These are phyloP conservation scores for Populus ilicifolia DNA, from an alignment of 345 rosid species.

Conservation along the genomic window DNA sequence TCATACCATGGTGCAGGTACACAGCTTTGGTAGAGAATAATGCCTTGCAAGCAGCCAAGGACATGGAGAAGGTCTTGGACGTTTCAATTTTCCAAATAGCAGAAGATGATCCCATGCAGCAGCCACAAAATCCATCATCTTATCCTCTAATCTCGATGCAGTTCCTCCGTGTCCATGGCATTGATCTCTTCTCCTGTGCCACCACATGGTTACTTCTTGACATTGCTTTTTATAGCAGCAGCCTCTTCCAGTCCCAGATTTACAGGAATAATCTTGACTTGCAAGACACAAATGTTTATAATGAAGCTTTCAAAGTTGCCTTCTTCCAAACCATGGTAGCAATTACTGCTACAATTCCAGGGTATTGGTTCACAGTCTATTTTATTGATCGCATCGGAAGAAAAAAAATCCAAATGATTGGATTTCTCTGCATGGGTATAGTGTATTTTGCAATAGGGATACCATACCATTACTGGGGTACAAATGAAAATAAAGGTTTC, in stretches of 20 bases:
- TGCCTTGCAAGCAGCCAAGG: slow-evolving; percentile 58
- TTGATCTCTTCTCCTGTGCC: slow-evolving; percentile 58
- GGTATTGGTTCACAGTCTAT: slow-evolving; percentile 60
- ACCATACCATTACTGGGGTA: slow-evolving; percentile 40
- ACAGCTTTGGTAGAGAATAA: slow-evolving; percentile 73
- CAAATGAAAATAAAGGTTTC: slow-evolving; percentile 26
- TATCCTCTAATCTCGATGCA: slow-evolving; percentile 52
- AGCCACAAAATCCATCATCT: slow-evolving; percentile 22
- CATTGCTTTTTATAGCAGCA: slow-evolving; percentile 59
- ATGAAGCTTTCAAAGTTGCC: slow-evolving; percentile 45
- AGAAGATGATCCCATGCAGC: slow-evolving; percentile 33
- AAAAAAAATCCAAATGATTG: slow-evolving; percentile 54
- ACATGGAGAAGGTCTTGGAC: slow-evolving; percentile 59
- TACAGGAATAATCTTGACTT: slow-evolving; percentile 17
- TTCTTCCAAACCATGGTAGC: slow-evolving; percentile 47
- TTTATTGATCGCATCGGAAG: slow-evolving; percentile 67
- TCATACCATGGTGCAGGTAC: slow-evolving; percentile 31
- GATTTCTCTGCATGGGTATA: slow-evolving; percentile 59
- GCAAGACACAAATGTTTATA: slow-evolving; percentile 15
- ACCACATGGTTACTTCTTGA: slow-evolving; percentile 64
- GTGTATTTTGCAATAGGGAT: slow-evolving; percentile 46
- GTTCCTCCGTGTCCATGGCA: slow-evolving; percentile 61
- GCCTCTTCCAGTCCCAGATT: slow-evolving; percentile 59
- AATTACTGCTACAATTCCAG: slow-evolving; percentile 52
- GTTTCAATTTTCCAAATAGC: slow-evolving; percentile 39